These are phyloP conservation scores for Exophiala phaeomuriformis DNA, from an alignment of 2,329 filamentous ascomycete species.

Conservation along the genomic window DNA sequence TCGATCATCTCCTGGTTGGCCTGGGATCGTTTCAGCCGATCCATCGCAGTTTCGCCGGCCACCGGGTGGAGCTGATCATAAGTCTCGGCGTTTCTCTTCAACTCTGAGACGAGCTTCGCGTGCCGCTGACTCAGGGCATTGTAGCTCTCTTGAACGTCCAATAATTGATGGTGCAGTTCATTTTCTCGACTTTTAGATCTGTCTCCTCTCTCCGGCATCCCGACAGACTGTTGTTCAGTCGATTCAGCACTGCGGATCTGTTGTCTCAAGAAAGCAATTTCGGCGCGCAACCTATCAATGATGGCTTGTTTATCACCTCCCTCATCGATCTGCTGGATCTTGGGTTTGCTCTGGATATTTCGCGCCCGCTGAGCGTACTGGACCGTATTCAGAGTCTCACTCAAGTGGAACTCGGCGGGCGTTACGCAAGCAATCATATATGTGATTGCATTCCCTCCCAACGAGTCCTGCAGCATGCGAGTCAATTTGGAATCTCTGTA, in stretches of 20 bases:
- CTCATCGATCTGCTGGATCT: constrained; percentile 82
- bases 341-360: constrained; percentile 93
- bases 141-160: constrained; percentile 93
- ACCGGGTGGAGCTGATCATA: constrained; percentile 49
- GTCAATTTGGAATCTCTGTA: constrained; percentile 98
- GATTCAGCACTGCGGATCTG: constrained; percentile 82
- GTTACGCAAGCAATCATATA: constrained; percentile 99
- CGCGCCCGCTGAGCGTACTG: constrained; percentile 94
- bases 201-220: constrained; percentile 64
- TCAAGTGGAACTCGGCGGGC: constrained; percentile 91
- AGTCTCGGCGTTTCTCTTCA: constrained; percentile 73
- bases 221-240: constrained; percentile 49
- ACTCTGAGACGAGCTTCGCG: constrained; percentile 88
- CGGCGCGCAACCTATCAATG: constrained; percentile 87
- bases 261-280: constrained; percentile 86
- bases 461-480: constrained; percentile 85
- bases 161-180: constrained; percentile 85
- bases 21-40: constrained; percentile 86
- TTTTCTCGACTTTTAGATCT: constrained; percentile 76
- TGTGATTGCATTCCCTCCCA: constrained; percentile 94
- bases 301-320: constrained; percentile 89
- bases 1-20: constrained; percentile 95
- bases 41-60: constrained; percentile 69
- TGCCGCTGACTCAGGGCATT: constrained; percentile 83
- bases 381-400: constrained; percentile 94